A percentile compares a stretch with the other conserved stretches of the same genome.
These are phyloP conservation scores for Trypanosoma rangeli DNA, from an alignment of 208 protist species.

Conservation along the genomic window DNA sequence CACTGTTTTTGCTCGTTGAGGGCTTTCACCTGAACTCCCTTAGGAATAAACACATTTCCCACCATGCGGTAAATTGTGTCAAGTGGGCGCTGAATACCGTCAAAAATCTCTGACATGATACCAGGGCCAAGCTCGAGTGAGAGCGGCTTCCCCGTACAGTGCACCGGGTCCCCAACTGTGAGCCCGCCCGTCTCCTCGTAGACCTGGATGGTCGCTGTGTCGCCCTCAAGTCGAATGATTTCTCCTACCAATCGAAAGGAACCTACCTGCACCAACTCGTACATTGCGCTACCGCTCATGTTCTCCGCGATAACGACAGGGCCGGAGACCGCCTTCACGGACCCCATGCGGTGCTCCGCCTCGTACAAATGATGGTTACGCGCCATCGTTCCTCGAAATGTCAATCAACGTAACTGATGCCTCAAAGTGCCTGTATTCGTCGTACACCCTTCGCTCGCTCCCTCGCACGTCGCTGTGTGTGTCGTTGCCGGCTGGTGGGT, in stretches of 20 bases:
- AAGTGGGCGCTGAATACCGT: slow-evolving; percentile 99
- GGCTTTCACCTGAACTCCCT: slow-evolving; percentile 96
- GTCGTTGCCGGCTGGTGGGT: background rate
- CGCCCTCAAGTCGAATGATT: slow-evolving; percentile 99
- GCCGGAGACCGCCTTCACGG: slow-evolving; percentile 92
- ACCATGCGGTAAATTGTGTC: slow-evolving; percentile 97
- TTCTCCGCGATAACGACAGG: slow-evolving; percentile 99
- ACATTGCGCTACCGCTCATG: slow-evolving; percentile 99
- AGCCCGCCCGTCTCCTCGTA: slow-evolving; percentile 99
- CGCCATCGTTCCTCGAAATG: slow-evolving; percentile 33
- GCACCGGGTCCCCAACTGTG: slow-evolving; percentile 99
- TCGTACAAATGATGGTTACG: slow-evolving; percentile 72
- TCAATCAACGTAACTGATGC: too few species aligned
- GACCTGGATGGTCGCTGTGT: slow-evolving; percentile 99
- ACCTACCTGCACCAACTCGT: slow-evolving; percentile 99
- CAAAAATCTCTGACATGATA: slow-evolving; percentile 99
- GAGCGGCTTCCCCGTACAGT: slow-evolving; percentile 98
- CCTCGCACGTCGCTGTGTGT: background rate
- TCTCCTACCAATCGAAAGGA: slow-evolving; percentile 98
- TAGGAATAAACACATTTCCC: slow-evolving; percentile 99
- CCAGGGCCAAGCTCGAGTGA: slow-evolving; percentile 99
- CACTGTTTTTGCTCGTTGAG: slow-evolving; percentile 95
- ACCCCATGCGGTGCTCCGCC: slow-evolving; percentile 77
- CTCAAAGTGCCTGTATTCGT: background rate
- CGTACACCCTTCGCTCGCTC: background rate